A percentile compares a stretch with the other conserved stretches of the same genome.
These are phyloP conservation scores for Avena insularis DNA, from an alignment of 176 grass and related monocot species.

Conservation along the genomic window DNA sequence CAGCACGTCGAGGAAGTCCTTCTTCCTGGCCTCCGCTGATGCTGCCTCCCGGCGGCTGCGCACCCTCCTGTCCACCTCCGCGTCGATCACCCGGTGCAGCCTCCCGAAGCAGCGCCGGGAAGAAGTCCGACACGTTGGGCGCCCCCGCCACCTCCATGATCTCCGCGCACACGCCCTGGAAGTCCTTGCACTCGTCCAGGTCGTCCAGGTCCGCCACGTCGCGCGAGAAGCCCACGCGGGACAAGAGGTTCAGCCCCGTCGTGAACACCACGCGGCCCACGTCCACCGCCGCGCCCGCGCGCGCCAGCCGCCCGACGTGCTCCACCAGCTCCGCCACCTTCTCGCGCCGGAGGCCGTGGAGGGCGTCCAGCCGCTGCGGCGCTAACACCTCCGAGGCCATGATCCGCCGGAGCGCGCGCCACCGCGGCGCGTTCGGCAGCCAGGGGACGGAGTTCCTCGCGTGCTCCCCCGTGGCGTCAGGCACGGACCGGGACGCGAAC, in stretches of 20 bases:
- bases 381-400: constrained; percentile 13
- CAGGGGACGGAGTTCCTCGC: background rate
- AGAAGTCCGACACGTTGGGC: constrained; percentile 60
- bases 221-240: constrained; percentile 45
- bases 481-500: background rate
- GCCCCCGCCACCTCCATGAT: constrained; percentile 34
- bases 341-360: background rate
- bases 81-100: no score
- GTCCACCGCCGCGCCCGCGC: background rate
- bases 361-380: background rate
- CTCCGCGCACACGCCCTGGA: constrained; percentile 43
- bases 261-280: constrained; percentile 46
- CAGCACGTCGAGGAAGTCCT: constrained; percentile 57
- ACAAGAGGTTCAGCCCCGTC: constrained; percentile 44
- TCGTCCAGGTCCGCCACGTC: constrained; percentile 44
- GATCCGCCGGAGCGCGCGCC: background rate
- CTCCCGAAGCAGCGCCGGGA: constrained; percentile 39
- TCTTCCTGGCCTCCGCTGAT: background rate
- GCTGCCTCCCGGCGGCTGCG: background rate
- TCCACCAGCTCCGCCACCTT: background rate
- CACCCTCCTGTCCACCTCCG: no score
- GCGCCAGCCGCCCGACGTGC: background rate
- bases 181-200: constrained; percentile 3
- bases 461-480: background rate
- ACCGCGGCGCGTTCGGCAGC: background rate